Evolutionary conservation across 2,329 filamentous ascomycete genomes (phyloP), one percentile per base, ranked within the genome.

Genomic region (Fusarium nodosum): DNA sequence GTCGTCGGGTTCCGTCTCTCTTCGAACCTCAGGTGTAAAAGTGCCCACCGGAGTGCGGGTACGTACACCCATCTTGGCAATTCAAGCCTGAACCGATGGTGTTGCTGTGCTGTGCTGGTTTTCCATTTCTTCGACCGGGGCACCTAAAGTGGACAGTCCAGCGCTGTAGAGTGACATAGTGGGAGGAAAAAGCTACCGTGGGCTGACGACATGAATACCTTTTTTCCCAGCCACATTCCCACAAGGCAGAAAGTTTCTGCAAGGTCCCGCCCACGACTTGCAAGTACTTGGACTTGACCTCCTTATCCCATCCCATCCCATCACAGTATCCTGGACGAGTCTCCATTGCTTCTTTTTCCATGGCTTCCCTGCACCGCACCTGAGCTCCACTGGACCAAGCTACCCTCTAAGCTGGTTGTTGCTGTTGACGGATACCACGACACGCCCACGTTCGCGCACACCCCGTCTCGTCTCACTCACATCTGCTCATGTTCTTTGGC

Each of bases 261-360:
- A 68, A 68, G 58, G 67, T 70, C 47, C 63, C 63, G 55, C 28
- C 38, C 16, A 28, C 15, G 22, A 18, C 28, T 45, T 22, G 20
- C 28, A 68, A 55, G 67, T 70, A 68, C 47, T 39, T 48, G 16
- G 28, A 70, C 67, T 54, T 33, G 34, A 48, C 42, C 47, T 63
- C 53, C 56, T 62, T 44, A 50, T 56, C 52, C 52, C 48, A 24
- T 51, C 48, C 18, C 48, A 51, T 68, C 64, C 57, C 47, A 53
- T 63, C 41, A 39, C 39, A 20, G 38, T 42, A 20, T 46, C 66
- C 62, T 50, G 51, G 67, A 56, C 38, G 41, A 62, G 61, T 58
- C 67, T 64, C 67, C 67, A 69, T 70, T 70, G 67, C 67, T 70
- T 70, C 67, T 70, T 70, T 48, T 70, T 70, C 50, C 67, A 69